A percentile compares a stretch with the other conserved stretches of the same genome.
Conservation (phyloP, 1,139 yeast genomes). For the Suhomyces ambrosiae region DNA sequence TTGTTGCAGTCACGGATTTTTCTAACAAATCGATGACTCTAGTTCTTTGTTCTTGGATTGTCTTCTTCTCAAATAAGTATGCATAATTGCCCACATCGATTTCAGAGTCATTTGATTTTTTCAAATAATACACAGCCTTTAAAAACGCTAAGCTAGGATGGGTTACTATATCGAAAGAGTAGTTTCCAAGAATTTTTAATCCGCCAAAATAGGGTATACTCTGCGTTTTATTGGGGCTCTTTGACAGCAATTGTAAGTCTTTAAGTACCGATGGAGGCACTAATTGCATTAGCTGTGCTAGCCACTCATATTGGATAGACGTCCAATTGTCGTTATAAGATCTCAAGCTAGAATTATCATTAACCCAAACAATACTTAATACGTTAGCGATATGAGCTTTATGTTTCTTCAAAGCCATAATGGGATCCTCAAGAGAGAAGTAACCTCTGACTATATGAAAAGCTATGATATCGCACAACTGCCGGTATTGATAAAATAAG, state of each 20-base stretch:
- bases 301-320: slow-evolving; percentile 51
- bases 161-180: slow-evolving; percentile 28
- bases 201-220: slow-evolving; percentile 35
- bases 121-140: slow-evolving; percentile 24
- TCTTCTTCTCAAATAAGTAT: slow-evolving; percentile 11
- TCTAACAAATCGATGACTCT: slow-evolving; percentile 31
- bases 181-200: slow-evolving; percentile 28
- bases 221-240: slow-evolving; percentile 12
- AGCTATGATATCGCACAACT: slow-evolving; percentile 59
- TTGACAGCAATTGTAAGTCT: slow-evolving; percentile 5
- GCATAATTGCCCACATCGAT: slow-evolving; percentile 4
- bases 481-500: slow-evolving; percentile 37
- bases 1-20: slow-evolving; percentile 21
- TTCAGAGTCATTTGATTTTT: slow-evolving; percentile 4
- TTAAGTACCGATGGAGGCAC: slow-evolving; percentile 43
- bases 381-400: slow-evolving; percentile 58
- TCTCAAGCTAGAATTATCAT: background rate
- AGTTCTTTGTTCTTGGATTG: slow-evolving; percentile 1
- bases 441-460: slow-evolving; percentile 65
- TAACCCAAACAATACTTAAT: slow-evolving; percentile 17
- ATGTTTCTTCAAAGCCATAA: slow-evolving; percentile 64
- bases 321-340: slow-evolving; percentile 37
- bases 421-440: slow-evolving; percentile 61
- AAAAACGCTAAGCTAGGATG: slow-evolving; percentile 34
- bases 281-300: slow-evolving; percentile 55